These are phyloP conservation scores for Juglanconis sp. DNA, from an alignment of 2,329 filamentous ascomycete genomes.

Conservation along the genomic window DNA sequence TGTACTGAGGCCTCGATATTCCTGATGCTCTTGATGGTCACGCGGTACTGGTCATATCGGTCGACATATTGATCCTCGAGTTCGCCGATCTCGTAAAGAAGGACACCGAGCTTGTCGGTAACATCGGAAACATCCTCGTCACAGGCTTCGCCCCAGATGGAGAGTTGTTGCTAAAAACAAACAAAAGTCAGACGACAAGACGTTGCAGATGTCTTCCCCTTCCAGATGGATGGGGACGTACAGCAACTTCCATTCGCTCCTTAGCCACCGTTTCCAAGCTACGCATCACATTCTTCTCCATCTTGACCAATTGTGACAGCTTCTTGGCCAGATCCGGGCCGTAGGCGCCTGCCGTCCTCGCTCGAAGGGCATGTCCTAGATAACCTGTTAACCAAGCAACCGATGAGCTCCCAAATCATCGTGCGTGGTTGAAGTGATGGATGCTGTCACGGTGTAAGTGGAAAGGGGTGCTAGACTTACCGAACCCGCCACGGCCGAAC, in stretches of 20 bases:
- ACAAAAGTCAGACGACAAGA: constrained; percentile 12
- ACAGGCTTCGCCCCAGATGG: constrained; percentile 91
- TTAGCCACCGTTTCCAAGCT: constrained; percentile 92
- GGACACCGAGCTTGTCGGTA: constrained; percentile 95
- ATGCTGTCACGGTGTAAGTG: not conserved
- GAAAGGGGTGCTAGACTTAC: constrained; percentile 53
- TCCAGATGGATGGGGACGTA: constrained; percentile 45
- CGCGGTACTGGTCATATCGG: constrained; percentile 97
- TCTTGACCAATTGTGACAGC: constrained; percentile 96
- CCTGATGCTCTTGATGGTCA: constrained; percentile 98
- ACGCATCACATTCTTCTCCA: constrained; percentile 99
- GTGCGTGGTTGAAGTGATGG: not conserved
- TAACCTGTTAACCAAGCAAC: constrained; percentile 22
- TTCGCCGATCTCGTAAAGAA: constrained; percentile 98
- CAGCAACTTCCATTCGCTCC: constrained; percentile 97
- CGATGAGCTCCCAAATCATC: not conserved
- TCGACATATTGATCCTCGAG: constrained; percentile 98
- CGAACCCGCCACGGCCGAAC: constrained; percentile 81
- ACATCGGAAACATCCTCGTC: constrained; percentile 99
- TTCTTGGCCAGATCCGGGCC: constrained; percentile 92
- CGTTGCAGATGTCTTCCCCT: not conserved
- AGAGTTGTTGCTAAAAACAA: constrained; percentile 82
- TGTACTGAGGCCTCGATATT: constrained; percentile 99
- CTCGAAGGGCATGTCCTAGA: constrained; percentile 64
- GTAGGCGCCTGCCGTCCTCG: constrained; percentile 73